These are phyloP conservation scores for Dictyostelium purpureum DNA, from an alignment of 78 protist species.

Conservation along the genomic window DNA sequence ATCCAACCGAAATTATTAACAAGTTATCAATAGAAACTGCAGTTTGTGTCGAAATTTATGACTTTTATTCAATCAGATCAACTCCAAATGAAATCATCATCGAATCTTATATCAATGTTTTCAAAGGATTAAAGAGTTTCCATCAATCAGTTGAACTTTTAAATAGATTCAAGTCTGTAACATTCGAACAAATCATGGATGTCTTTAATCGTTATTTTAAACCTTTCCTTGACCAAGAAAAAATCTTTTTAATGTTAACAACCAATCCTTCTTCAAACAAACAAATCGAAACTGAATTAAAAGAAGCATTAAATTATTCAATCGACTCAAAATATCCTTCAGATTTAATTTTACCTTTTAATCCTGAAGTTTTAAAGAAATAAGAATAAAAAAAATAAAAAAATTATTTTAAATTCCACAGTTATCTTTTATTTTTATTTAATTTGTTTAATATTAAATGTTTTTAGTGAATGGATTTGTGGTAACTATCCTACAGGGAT, in stretches of 20 bases:
- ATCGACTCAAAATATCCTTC: conserved; percentile 8
- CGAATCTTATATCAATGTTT: background rate
- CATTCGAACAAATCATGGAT: conserved; percentile 16
- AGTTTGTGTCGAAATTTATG: conserved; percentile 8
- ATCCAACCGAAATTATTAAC: background rate
- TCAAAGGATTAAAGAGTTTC: background rate
- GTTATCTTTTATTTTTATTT: too few species aligned
- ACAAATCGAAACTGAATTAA: background rate
- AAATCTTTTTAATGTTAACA: background rate
- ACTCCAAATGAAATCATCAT: conserved; percentile 5
- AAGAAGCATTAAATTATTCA: background rate
- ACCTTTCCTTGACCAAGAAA: background rate
- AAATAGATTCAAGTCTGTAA: conserved; percentile 3
- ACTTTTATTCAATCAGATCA: background rate
- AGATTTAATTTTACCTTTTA: background rate
- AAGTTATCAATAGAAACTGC: conserved; percentile 6
- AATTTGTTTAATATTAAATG: too few species aligned
- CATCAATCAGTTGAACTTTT: conserved; percentile 1
- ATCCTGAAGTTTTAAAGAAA: too few species aligned
- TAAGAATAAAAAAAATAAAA: too few species aligned
- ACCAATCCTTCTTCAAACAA: conserved; percentile 1
- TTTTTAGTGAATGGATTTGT: too few species aligned
- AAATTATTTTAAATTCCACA: too few species aligned
- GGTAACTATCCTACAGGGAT: too few species aligned
- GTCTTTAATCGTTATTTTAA: conserved; percentile 18